phyloP scores from a whole-genome alignment of 371 early-diverging fungal species.

The Funneliformis caledonium region DNA sequence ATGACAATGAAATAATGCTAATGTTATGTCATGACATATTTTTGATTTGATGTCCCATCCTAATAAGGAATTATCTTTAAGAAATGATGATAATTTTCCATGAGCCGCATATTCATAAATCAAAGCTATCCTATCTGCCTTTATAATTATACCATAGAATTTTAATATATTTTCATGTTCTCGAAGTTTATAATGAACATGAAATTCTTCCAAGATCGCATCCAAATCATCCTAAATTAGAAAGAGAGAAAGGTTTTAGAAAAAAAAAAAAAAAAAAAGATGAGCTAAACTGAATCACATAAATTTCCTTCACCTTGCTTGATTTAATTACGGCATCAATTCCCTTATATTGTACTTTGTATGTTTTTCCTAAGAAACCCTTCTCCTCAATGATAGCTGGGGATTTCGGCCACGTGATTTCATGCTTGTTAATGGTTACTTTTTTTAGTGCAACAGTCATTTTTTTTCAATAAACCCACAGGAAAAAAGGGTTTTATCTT shows the following conservation, averaged over 20 bases:
- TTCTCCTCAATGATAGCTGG: background rate
- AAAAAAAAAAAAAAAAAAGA: too few species aligned
- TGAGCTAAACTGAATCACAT: background rate
- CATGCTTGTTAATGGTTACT: constrained; percentile 25
- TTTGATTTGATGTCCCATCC: constrained; percentile 8
- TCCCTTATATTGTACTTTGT: constrained; percentile 32
- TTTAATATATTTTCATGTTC: constrained; percentile 22
- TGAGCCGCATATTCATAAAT: constrained; percentile 17
- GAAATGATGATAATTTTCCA: constrained; percentile 1
- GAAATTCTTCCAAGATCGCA: constrained; percentile 18
- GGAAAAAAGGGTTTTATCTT: too few species aligned
- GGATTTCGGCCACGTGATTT: constrained; percentile 14
- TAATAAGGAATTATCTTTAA: background rate
- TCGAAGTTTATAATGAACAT: constrained; percentile 16
- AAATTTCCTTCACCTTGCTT: background rate
- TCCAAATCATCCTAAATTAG: constrained; percentile 1
- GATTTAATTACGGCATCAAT: background rate
- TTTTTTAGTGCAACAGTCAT: background rate
- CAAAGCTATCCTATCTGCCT: background rate
- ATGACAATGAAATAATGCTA: constrained; percentile 21
- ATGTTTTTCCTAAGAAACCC: constrained; percentile 13
- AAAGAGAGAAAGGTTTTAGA: background rate
- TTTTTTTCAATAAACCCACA: too few species aligned
- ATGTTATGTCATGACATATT: constrained; percentile 23
- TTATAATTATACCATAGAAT: constrained; percentile 12